phyloP scores from a whole-genome alignment of 1,139 yeast genomes.

The Candida tropicalis region DNA sequence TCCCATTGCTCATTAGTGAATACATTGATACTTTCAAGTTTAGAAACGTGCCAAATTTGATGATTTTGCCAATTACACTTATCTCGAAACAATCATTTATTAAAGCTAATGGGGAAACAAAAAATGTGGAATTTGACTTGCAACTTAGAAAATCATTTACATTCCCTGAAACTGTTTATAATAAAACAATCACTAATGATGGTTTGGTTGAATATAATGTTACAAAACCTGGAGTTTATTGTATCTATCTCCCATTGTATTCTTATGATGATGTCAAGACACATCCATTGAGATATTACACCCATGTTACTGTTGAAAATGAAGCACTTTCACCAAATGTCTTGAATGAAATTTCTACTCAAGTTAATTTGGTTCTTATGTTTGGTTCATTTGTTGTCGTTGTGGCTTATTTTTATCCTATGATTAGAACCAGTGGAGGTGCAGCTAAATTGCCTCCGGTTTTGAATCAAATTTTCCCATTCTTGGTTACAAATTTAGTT shows the following conservation, averaged over 20 bases:
- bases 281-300: slow-evolving; percentile 13
- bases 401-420: slow-evolving; percentile 12
- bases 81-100: slow-evolving; percentile 10
- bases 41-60: slow-evolving; percentile 18
- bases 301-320: slow-evolving; percentile 12
- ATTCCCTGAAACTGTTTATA: slow-evolving; percentile 11
- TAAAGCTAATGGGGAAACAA: not conserved
- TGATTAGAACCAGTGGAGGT: slow-evolving; percentile 5
- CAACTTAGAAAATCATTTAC: slow-evolving; percentile 7
- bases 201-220: slow-evolving; percentile 10
- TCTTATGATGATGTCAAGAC: slow-evolving; percentile 9
- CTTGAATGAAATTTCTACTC: slow-evolving; percentile 13
- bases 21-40: slow-evolving; percentile 14
- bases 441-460: slow-evolving; percentile 9
- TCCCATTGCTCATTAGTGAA: slow-evolving; percentile 17
- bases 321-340: slow-evolving; percentile 14
- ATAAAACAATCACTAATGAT: slow-evolving; percentile 10
- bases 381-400: slow-evolving; percentile 11
- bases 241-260: slow-evolving; percentile 18
- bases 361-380: slow-evolving; percentile 11
- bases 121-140: slow-evolving; percentile 6
- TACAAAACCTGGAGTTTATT: slow-evolving; percentile 15
- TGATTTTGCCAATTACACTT: slow-evolving; percentile 17
- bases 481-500: slow-evolving; percentile 8
- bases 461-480: slow-evolving; percentile 7